Evolutionary conservation across 2,329 filamentous ascomycete genomes (phyloP).

Genomic region (Blumeria hordei): DNA sequence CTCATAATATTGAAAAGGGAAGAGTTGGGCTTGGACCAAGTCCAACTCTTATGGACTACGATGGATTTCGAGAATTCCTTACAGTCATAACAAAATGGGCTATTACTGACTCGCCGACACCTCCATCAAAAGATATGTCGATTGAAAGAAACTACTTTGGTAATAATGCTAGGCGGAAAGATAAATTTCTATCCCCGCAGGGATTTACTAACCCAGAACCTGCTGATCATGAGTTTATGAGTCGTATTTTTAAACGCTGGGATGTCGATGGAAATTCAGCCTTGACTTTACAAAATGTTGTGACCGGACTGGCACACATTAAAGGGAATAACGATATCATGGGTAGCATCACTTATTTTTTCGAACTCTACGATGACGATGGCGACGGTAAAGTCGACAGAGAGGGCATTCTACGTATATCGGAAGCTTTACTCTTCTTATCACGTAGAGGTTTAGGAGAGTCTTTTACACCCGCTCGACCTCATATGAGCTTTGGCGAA

Average conservation of each 20-base stretch:
- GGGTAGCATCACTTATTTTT: slow-evolving; percentile 94
- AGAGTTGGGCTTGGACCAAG: slow-evolving; percentile 74
- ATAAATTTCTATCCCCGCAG: slow-evolving; percentile 22
- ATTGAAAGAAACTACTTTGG: slow-evolving; percentile 32
- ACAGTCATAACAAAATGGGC: slow-evolving; percentile 84
- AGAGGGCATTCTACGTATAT: slow-evolving; percentile 85
- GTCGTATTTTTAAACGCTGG: slow-evolving; percentile 70
- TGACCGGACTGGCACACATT: slow-evolving; percentile 69
- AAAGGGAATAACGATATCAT: slow-evolving; percentile 92
- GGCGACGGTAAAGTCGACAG: slow-evolving; percentile 77
- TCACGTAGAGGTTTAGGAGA: slow-evolving; percentile 72
- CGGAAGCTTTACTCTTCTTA: slow-evolving; percentile 78
- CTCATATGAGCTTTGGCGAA: slow-evolving; percentile 22
- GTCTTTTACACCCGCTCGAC: slow-evolving; percentile 39
- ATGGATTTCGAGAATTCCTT: slow-evolving; percentile 83
- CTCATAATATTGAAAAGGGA: slow-evolving; percentile 48
- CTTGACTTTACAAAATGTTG: slow-evolving; percentile 73
- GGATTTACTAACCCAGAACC: slow-evolving; percentile 38
- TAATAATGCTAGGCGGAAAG: slow-evolving; percentile 23
- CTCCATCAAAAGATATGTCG: slow-evolving; percentile 23
- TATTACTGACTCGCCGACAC: slow-evolving; percentile 59
- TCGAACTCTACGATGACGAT: slow-evolving; percentile 88
- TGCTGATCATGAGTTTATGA: slow-evolving; percentile 86
- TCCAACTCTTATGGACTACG: slow-evolving; percentile 88
- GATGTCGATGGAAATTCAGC: slow-evolving; percentile 55